phyloP scores from a whole-genome alignment of 768 basidiomycete genomes.

The Megacollybia marginata region DNA sequence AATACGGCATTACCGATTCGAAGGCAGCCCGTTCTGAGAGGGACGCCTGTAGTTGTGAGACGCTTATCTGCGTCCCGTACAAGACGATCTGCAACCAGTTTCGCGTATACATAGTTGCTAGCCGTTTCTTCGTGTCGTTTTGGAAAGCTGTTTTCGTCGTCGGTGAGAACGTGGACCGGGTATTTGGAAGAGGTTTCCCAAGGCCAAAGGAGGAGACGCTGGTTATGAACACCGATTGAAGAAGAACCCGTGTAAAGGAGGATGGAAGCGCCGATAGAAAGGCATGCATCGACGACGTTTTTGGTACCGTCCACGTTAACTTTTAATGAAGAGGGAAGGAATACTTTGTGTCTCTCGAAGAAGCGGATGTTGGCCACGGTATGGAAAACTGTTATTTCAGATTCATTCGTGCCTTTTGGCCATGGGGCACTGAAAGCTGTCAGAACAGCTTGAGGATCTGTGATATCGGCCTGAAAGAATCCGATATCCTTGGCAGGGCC shows the following conservation, averaged over 20 bases:
- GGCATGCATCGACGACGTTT: conserved; percentile 27
- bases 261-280: background rate
- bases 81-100: conserved; percentile 22
- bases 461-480: conserved; percentile 26
- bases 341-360: conserved; percentile 25
- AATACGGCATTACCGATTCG: conserved; percentile 35
- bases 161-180: background rate
- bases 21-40: conserved; percentile 30
- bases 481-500: conserved; percentile 22
- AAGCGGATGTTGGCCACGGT: conserved; percentile 34
- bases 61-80: conserved; percentile 24
- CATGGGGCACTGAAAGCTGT: conserved; percentile 29
- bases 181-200: background rate
- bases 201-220: background rate
- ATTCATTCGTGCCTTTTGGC: conserved; percentile 13
- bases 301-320: conserved; percentile 31
- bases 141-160: background rate
- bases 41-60: conserved; percentile 9
- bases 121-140: background rate
- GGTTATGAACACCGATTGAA: background rate
- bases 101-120: conserved; percentile 33
- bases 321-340: conserved; percentile 25
- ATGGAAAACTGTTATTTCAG: conserved; percentile 32
- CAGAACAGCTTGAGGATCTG: conserved; percentile 21
- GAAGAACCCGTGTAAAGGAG: background rate